Base-by-base conservation (phyloP, 1,284 basidiomycete genomes). In the Apiotrichum siamense region DNA sequence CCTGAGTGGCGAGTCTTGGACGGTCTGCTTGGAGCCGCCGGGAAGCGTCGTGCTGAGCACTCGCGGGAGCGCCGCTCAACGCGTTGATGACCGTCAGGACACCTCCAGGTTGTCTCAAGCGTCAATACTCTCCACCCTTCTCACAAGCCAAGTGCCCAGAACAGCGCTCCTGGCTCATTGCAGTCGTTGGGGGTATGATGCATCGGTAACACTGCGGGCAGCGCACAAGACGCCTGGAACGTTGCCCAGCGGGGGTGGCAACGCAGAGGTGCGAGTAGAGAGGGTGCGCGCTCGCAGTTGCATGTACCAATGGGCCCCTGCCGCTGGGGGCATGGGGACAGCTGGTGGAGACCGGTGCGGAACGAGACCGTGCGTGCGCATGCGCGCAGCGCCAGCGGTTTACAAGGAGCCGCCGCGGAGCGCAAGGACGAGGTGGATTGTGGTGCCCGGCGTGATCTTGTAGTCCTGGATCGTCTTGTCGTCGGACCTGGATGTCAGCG, bases 351-450 rank as follows among this genome's bases (percentile, higher is more conserved):
- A n/a, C n/a, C n/a, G n/a, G n/a, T n/a, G n/a, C n/a, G n/a, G n/a
- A n/a, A n/a, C n/a, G n/a, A n/a, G n/a, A n/a, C n/a, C n/a, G n/a
- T n/a, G n/a, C n/a, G n/a, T n/a, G n/a, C 29, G 29, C 7, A 31
- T 31, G 29, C 15, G 29, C 15, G 29, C 9, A 15, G 15, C 15
- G 29, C 29, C 15, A 15, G 29, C 15, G 29, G 15, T 31, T 20
- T 7, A 24, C 24, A 10, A 9, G n/a, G 10, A 24, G 4, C 91
- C 91, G 45, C 91, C 91, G 75, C 90, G 87, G 42, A 96, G 81
- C 5, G 92, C 90, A 41, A 97, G 83, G 49, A 96, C 92, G 40
- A 96, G 79, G 78, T 97, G 92, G 58, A 97, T 83, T 26, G 89
- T 87, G 31, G 86, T 81, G 49, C 91, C 90, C 9, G 88, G 83